A percentile compares a stretch with the other conserved stretches of the same genome.
Conservation (phyloP, 306 rosid species). For the Adenanthera pavonina region DNA sequence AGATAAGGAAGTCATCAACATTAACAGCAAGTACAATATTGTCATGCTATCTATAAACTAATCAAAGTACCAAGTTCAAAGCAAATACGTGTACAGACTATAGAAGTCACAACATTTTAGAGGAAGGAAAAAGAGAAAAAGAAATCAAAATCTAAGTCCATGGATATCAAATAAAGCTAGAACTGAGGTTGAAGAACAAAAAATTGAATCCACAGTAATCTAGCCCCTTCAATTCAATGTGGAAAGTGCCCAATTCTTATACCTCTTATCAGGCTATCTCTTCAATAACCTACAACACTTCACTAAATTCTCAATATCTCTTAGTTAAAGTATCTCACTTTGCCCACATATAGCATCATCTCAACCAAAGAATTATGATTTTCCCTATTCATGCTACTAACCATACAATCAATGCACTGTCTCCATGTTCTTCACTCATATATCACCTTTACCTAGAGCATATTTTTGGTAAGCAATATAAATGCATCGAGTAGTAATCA, state of each 20-base stretch:
- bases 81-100: not conserved
- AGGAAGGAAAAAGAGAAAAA: not conserved
- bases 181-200: not conserved
- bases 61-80: not conserved
- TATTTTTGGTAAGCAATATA: conserved; percentile 33
- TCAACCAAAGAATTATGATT: not conserved
- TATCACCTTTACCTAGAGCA: conserved; percentile 17
- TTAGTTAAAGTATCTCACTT: not conserved
- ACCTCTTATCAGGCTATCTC: not conserved
- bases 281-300: not conserved
- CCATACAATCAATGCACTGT: not conserved
- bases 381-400: not conserved
- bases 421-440: conserved; percentile 1
- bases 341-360: not conserved
- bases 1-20: conserved; percentile 17
- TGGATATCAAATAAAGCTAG: not conserved
- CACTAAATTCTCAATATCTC: not conserved
- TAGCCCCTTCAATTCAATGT: not conserved
- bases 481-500: conserved; percentile 11
- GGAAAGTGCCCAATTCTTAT: not conserved
- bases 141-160: not conserved
- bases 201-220: not conserved
- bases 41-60: not conserved
- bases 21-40: not conserved
- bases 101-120: not conserved